Percentiles rank a stretch among this genome's conserved stretches.
Conservation (phyloP, 2,329 filamentous ascomycete species). For the Curvularia hawaiiensis region DNA sequence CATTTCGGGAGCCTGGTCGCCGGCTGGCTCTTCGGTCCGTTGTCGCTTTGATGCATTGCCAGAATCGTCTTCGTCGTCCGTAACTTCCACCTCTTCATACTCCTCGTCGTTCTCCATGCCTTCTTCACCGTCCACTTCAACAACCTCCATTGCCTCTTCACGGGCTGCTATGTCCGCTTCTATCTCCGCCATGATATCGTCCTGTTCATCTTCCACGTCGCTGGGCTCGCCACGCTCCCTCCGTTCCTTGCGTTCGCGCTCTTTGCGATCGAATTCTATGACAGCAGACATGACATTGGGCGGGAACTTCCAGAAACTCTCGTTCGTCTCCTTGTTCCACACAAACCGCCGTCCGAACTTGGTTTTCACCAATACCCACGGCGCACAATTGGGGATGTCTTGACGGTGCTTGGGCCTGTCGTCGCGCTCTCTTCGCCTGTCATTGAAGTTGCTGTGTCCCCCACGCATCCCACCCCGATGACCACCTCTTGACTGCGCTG, state of each 20-base stretch:
- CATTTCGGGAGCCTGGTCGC: conserved; percentile 70
- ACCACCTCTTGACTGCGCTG: conserved; percentile 37
- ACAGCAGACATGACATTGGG: conserved; percentile 80
- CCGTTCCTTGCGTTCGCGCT: conserved; percentile 69
- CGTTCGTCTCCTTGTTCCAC: conserved; percentile 82
- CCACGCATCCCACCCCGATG: conserved; percentile 48
- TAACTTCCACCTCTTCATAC: conserved; percentile 79
- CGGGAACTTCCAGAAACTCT: conserved; percentile 95
- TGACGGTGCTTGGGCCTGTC: conserved; percentile 84
- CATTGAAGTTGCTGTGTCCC: conserved; percentile 61
- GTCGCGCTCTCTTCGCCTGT: conserved; percentile 68
- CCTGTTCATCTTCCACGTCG: conserved; percentile 35
- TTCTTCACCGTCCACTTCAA: conserved; percentile 47
- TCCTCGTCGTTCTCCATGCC: conserved; percentile 66
- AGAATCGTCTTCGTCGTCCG: conserved; percentile 57
- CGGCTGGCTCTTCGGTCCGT: conserved; percentile 52
- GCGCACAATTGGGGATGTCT: conserved; percentile 77
- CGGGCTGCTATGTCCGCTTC: conserved; percentile 39
- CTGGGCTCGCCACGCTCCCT: conserved; percentile 52
- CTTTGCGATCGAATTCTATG: conserved; percentile 69
- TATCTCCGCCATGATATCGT: conserved; percentile 43
- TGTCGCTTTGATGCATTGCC: conserved; percentile 55
- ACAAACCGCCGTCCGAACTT: conserved; percentile 89
- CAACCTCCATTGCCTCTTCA: conserved; percentile 40
- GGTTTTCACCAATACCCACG: conserved; percentile 93